Percentiles rank a stretch among this genome's conserved stretches.
These are phyloP conservation scores for Aureobasidium vineae DNA, from an alignment of 2,329 filamentous ascomycete species.

Conservation along the genomic window DNA sequence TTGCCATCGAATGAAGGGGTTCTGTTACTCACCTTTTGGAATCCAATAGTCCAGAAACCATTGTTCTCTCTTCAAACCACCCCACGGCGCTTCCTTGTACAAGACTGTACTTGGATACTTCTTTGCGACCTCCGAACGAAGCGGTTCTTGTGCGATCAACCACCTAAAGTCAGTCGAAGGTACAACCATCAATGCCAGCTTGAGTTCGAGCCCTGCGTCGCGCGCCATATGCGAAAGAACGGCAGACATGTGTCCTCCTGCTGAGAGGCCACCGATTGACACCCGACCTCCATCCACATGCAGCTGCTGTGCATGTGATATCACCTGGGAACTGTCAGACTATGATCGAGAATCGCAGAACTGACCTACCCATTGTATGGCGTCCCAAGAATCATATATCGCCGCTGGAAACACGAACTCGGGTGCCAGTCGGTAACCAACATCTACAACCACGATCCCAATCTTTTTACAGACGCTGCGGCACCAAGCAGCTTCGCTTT, in stretches of 20 bases:
- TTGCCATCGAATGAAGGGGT: background rate
- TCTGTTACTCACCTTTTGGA: background rate
- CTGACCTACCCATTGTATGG: slow-evolving; percentile 49
- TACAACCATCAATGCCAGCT: background rate
- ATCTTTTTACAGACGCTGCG: slow-evolving; percentile 42
- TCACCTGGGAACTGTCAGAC: background rate
- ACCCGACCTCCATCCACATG: background rate
- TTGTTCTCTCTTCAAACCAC: background rate
- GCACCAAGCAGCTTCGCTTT: slow-evolving; percentile 46
- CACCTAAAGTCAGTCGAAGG: slow-evolving; percentile 10
- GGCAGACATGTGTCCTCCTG: slow-evolving; percentile 53
- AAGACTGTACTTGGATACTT: background rate
- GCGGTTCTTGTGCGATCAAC: background rate
- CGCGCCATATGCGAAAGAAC: slow-evolving; percentile 48
- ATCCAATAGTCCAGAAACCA: slow-evolving; percentile 16
- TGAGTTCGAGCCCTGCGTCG: slow-evolving; percentile 36
- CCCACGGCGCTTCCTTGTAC: slow-evolving; percentile 13
- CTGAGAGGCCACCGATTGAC: slow-evolving; percentile 49
- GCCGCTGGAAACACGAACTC: slow-evolving; percentile 52
- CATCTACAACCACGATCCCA: slow-evolving; percentile 47
- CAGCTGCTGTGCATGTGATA: background rate
- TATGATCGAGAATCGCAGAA: slow-evolving; percentile 38
- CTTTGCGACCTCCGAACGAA: background rate
- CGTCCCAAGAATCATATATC: slow-evolving; percentile 52
- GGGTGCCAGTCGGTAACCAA: slow-evolving; percentile 54